Evolutionary conservation across 495 filamentous ascomycete species (phyloP), one percentile per base, ranked within the genome.

Genomic region (Lepraria neglecta): DNA sequence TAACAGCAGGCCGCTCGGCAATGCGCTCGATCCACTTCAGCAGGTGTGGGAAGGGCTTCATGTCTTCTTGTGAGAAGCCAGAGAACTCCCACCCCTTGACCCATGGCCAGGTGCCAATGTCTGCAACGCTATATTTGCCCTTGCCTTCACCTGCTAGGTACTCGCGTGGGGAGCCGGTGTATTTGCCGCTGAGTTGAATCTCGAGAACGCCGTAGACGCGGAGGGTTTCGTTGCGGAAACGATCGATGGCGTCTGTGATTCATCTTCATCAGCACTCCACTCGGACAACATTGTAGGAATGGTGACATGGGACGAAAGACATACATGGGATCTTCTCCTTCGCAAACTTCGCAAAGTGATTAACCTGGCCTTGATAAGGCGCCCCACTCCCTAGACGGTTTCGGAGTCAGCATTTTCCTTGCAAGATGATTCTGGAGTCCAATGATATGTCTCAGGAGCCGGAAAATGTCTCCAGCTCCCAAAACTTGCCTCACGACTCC

Each of bases 41-140:
- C 56, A 83, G 42, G 68, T 82, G 76, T 33, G 80, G 80, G 66
- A 79, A 82, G 0, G 64, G 55, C n/a, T 75, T 65, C 69, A 82
- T 75, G 30, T 82, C 76, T 62, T 82, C 69, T 51, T 75, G 58
- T 3, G 72, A 77, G 56, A 79, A 76, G 0, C 77, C 76, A 28
- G 59, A 69, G 30, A 67, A 60, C 53, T 71, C 63, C 71, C 73
- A 82, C 5, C 66, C 70, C 58, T 77, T 81, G 10, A 83, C 71
- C 79, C 78, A 81, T n/a, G 79, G 70, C 79, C 79, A 83, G 0
- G 80, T 77, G 46, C 77, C 77, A 27, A 83, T 83, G 60, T 83
- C 80, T 43, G 80, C 79, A 3, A 82, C 68, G 19, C 71, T 73
- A 65, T 81, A 83, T 65, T 79, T 81, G 7, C 80, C 80, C 58